Evolutionary conservation across 192 early-diverging fungal species (phyloP), one percentile per base, ranked within the genome.

Genomic region (Linderina pennispora): DNA sequence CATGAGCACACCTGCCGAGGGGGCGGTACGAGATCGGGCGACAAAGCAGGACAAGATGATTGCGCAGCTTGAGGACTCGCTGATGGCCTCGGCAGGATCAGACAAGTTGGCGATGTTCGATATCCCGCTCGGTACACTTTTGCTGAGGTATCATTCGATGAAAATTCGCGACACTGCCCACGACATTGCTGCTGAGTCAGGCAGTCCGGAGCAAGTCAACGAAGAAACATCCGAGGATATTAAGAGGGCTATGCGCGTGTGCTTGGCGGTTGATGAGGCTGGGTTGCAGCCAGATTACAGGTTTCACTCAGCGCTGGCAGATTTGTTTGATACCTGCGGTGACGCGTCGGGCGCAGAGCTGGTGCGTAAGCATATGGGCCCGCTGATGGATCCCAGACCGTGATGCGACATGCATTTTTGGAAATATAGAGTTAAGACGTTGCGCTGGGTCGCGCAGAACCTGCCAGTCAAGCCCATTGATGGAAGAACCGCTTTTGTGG

Each of bases 261-360:
- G 65, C 32, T 53, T 51, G 40, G 43, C 40, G 10, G 65, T 67
- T 7, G 65, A 67, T 19, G 26, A 23, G 9, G 42, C 48, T 5
- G 53, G 57, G 6, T 37, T 67, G 20, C 37, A 23, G 43, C 65
- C 65, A 1, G 65, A 67, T 24, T 21, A 32, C 31, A 50, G 58
- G 38, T 67, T 67, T 48, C 58, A 67, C 10, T 34, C 49, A 1
- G 65, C 65, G 1, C 53, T 67, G 18, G 65, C 65, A 6, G 57
- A 67, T 31, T 53, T 67, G 21, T 55, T 67, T 18, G 58, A 60
- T 2, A 53, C 58, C 13, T 58, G 55, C 16, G 65, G 65, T 36
- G 65, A 67, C 40, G n/a, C 9, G 14, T 23, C 53, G 11, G 53
- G 65, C 18, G 65, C 65, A 9, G 53, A 55, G 26, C 52, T 67